Evolutionary conservation across 768 basidiomycete species (phyloP).

Genomic region (Gymnopilus dilepis): DNA sequence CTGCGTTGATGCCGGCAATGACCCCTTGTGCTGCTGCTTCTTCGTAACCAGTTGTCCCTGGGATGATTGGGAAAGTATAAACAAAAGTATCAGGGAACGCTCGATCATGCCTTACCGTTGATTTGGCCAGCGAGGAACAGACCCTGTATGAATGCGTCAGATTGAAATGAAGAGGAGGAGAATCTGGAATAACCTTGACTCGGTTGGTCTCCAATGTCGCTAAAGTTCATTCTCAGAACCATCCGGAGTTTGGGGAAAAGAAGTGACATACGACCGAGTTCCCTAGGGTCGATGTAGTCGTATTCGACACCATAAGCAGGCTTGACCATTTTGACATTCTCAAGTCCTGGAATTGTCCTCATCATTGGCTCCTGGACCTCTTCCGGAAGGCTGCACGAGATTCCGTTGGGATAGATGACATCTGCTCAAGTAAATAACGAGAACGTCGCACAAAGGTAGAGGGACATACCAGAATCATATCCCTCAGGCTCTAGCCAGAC

Average conservation of each 20-base stretch:
- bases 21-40: constrained; percentile 92
- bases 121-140: constrained; percentile 92
- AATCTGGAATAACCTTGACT: constrained; percentile 54
- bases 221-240: constrained; percentile 39
- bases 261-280: constrained; percentile 64
- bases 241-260: background rate
- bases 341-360: constrained; percentile 83
- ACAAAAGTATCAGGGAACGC: background rate
- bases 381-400: constrained; percentile 87
- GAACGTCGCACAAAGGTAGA: background rate
- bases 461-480: constrained; percentile 73
- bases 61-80: too few species aligned
- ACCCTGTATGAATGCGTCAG: constrained; percentile 54
- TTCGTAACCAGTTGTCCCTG: constrained; percentile 92
- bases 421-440: constrained; percentile 46
- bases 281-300: constrained; percentile 87
- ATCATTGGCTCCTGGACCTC: constrained; percentile 86
- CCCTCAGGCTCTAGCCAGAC: constrained; percentile 95
- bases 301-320: constrained; percentile 96
- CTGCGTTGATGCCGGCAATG: constrained; percentile 90
- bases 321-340: constrained; percentile 80
- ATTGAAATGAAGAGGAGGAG: background rate
- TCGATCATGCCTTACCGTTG: constrained; percentile 53
- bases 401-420: constrained; percentile 88
- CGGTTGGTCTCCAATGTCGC: constrained; percentile 87